phyloP scores from a whole-genome alignment of 2,329 filamentous ascomycete species.

The Colletotrichum chrysophilum region DNA sequence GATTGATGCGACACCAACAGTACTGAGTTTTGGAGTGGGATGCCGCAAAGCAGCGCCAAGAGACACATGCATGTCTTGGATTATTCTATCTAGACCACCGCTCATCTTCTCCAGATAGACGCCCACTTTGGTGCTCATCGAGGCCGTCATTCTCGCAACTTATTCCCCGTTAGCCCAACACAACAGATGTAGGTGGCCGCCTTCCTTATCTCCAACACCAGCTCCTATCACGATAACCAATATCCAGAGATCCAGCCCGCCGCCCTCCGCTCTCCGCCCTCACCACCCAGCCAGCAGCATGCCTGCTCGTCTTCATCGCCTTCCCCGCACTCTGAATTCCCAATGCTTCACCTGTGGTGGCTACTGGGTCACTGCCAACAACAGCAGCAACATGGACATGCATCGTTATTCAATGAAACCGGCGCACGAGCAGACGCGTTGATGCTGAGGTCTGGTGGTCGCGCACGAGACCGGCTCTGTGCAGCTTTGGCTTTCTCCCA shows the following conservation, averaged over 20 bases:
- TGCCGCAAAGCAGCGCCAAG: background rate
- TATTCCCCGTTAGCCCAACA: background rate
- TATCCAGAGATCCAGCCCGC: background rate
- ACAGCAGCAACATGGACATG: background rate
- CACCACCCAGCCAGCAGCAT: background rate
- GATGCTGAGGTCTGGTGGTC: background rate
- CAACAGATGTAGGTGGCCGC: background rate
- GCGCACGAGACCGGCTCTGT: background rate
- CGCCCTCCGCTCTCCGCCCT: too few species aligned
- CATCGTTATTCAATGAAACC: background rate
- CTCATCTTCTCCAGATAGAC: background rate
- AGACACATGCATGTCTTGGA: background rate
- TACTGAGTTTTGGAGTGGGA: background rate
- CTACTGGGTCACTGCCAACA: background rate
- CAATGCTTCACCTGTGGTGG: background rate
- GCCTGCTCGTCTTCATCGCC: background rate
- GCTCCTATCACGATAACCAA: background rate
- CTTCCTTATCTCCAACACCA: background rate
- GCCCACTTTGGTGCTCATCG: background rate
- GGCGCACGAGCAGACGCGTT: background rate
- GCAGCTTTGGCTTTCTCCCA: background rate
- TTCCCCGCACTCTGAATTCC: background rate
- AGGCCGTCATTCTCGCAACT: background rate
- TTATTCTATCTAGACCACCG: background rate
- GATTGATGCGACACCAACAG: background rate